A percentile compares a stretch with the other conserved stretches of the same genome.
Evolutionary conservation across 805 yeast genomes (phyloP).

Genomic region (Candida fluviatilis): DNA sequence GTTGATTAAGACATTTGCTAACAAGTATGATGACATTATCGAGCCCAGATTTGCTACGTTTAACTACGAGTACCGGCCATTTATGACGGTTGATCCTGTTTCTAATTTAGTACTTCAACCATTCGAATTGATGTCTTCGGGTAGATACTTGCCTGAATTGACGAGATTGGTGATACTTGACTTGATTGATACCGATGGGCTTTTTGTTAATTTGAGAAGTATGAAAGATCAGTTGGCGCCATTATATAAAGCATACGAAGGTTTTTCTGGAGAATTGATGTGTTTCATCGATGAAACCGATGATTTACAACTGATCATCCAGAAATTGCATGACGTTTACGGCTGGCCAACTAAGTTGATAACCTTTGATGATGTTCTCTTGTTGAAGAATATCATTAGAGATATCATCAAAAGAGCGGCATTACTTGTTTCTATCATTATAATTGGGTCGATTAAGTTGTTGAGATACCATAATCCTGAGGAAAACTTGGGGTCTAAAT

Average conservation of each 20-base stretch:
- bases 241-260: slow-evolving; percentile 20
- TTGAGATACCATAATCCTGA: slow-evolving; percentile 19
- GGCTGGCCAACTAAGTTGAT: slow-evolving; percentile 18
- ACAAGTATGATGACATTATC: slow-evolving; percentile 36
- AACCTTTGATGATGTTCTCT: slow-evolving; percentile 20
- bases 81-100: slow-evolving; percentile 22
- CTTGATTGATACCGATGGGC: slow-evolving; percentile 22
- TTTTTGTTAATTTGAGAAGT: slow-evolving; percentile 18
- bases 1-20: slow-evolving; percentile 23
- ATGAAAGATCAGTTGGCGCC: slow-evolving; percentile 8
- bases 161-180: slow-evolving; percentile 40
- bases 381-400: slow-evolving; percentile 28
- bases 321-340: slow-evolving; percentile 17
- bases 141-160: slow-evolving; percentile 54
- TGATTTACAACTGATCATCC: slow-evolving; percentile 15
- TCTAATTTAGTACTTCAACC: slow-evolving; percentile 46
- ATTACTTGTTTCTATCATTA: slow-evolving; percentile 36
- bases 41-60: slow-evolving; percentile 20
- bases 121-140: slow-evolving; percentile 50
- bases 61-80: slow-evolving; percentile 16
- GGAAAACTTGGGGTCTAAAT: slow-evolving; percentile 12
- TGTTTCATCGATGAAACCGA: slow-evolving; percentile 34
- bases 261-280: slow-evolving; percentile 38
- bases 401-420: slow-evolving; percentile 44
- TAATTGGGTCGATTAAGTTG: slow-evolving; percentile 34